phyloP scores from a whole-genome alignment of 768 basidiomycete genomes.

The Boletus rex-veris region DNA sequence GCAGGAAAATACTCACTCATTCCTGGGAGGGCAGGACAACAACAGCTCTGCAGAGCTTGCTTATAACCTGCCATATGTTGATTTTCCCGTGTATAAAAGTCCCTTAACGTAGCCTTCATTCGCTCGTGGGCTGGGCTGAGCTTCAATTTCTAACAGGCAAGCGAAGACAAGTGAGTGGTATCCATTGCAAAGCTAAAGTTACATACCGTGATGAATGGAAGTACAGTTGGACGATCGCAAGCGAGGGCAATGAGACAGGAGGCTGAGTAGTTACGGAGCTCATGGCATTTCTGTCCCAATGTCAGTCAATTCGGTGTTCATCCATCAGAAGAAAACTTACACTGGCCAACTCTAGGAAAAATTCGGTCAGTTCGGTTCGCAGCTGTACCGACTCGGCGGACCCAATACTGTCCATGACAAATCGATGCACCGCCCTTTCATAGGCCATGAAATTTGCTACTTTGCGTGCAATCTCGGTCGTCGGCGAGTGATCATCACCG shows the following conservation, averaged over 20 bases:
- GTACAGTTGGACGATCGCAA: constrained; percentile 39
- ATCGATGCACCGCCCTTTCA: constrained; percentile 38
- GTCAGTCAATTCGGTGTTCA: not conserved
- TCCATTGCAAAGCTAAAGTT: not conserved
- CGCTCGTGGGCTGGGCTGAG: constrained; percentile 23
- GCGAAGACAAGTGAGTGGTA: not conserved
- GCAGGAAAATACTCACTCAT: constrained; percentile 22
- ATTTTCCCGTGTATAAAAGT: constrained; percentile 25
- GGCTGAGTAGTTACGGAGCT: constrained; percentile 44
- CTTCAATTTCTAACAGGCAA: constrained; percentile 20
- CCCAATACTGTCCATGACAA: constrained; percentile 39
- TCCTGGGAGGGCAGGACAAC: constrained; percentile 31
- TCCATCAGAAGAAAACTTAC: constrained; percentile 26
- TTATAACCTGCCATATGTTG: constrained; percentile 31
- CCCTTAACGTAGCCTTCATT: constrained; percentile 14
- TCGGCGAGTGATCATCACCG: constrained; percentile 24
- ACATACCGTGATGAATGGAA: constrained; percentile 27
- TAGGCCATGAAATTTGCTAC: constrained; percentile 33
- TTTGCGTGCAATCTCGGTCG: constrained; percentile 29
- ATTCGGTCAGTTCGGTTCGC: constrained; percentile 31
- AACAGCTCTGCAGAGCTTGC: constrained; percentile 27
- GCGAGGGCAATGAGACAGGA: constrained; percentile 42
- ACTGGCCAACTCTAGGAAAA: constrained; percentile 45
- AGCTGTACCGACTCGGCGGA: constrained; percentile 18
- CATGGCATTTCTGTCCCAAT: constrained; percentile 39